phyloP scores from a whole-genome alignment of 768 basidiomycete species.

The Boletus rufocinnamomeus region DNA sequence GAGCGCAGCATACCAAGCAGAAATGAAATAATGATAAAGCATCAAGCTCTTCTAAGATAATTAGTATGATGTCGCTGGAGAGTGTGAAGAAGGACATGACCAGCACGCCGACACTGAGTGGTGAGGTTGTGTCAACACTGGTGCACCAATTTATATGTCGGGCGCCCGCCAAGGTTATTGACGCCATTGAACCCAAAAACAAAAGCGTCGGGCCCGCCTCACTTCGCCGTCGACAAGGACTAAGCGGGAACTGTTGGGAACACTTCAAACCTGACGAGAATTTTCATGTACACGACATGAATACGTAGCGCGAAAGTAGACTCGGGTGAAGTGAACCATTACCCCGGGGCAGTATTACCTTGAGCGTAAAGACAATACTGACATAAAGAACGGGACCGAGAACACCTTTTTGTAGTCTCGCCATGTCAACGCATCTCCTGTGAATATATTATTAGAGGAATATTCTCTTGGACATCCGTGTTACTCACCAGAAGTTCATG shows the following conservation, averaged over 20 bases:
- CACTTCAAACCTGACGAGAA: conserved; percentile 29
- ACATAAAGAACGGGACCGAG: conserved; percentile 33
- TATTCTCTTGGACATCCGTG: conserved; percentile 9
- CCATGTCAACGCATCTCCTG: conserved; percentile 38
- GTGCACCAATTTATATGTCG: conserved; percentile 34
- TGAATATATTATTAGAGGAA: conserved; percentile 18
- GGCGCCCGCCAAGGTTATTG: conserved; percentile 23
- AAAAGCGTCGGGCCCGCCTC: conserved; percentile 37
- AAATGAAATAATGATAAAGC: conserved; percentile 36
- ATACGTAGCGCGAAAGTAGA: conserved; percentile 29
- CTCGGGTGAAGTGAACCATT: conserved; percentile 23
- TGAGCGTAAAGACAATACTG: conserved; percentile 27
- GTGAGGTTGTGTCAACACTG: conserved; percentile 13
- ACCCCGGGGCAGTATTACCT: conserved; percentile 26
- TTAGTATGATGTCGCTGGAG: conserved; percentile 31
- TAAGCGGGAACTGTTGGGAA: conserved; percentile 34
- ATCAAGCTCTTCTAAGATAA: conserved; percentile 37
- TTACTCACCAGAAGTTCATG: conserved; percentile 26
- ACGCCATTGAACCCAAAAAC: conserved; percentile 32
- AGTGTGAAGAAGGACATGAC: conserved; percentile 39
- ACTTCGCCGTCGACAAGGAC: conserved; percentile 33
- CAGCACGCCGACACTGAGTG: conserved; percentile 34
- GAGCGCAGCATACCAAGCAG: conserved; percentile 26
- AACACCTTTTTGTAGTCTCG: conserved; percentile 33
- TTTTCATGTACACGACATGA: conserved; percentile 27